A percentile compares a stretch with the other conserved stretches of the same genome.
These are phyloP conservation scores for Gossypium aridum DNA, from an alignment of 441 rosid genomes.

Conservation along the genomic window DNA sequence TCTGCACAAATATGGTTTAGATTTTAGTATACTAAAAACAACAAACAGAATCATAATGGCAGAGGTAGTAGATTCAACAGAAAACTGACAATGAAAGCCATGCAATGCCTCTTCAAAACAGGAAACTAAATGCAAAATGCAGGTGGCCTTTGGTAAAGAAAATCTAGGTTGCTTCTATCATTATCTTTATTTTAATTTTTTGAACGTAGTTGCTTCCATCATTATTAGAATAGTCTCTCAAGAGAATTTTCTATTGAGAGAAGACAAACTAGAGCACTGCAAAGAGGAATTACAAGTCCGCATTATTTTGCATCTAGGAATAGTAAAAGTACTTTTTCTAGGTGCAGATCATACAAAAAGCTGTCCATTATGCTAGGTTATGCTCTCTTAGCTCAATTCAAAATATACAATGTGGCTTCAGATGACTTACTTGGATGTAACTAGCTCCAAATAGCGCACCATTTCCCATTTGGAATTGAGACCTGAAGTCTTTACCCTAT, in stretches of 20 bases:
- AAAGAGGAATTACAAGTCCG: not conserved
- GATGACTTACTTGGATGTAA: constrained; percentile 71
- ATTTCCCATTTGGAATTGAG: constrained; percentile 79
- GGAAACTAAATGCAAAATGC: not conserved
- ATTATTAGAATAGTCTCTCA: not conserved
- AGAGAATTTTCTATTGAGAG: not conserved
- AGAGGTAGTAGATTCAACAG: not conserved
- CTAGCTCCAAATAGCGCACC: constrained; percentile 83
- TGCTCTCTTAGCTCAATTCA: not conserved
- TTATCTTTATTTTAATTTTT: not conserved
- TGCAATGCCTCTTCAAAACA: not conserved
- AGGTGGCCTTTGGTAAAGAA: not conserved
- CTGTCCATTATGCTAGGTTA: not conserved
- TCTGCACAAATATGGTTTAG: constrained; percentile 36
- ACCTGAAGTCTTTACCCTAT: constrained; percentile 81
- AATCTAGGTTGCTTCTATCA: not conserved
- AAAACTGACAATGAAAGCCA: not conserved
- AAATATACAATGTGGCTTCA: not conserved
- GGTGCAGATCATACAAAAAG: not conserved
- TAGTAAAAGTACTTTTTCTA: not conserved
- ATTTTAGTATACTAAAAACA: constrained; percentile 9
- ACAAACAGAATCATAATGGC: not conserved
- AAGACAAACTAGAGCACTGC: not conserved
- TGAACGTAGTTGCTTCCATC: not conserved
- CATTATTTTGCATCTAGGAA: not conserved